Percentiles rank a stretch among this genome's conserved stretches.
These are phyloP conservation scores for Teratosphaeria pseudoeucalypti DNA, from an alignment of 2,329 filamentous ascomycete species.

Conservation along the genomic window DNA sequence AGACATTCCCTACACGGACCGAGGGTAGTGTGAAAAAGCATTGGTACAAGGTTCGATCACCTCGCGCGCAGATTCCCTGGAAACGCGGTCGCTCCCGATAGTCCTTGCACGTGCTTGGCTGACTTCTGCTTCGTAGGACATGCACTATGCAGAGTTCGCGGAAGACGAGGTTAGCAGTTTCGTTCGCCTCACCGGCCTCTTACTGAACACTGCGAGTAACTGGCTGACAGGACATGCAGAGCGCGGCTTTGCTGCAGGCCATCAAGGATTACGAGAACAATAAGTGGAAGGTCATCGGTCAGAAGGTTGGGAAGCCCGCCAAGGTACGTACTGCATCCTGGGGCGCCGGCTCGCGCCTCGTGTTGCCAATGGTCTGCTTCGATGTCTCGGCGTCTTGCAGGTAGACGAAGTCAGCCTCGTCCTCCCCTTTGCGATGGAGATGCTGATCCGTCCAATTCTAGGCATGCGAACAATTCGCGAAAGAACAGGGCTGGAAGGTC, in stretches of 20 bases:
- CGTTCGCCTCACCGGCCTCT: conserved; percentile 28
- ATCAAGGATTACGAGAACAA: conserved; percentile 99
- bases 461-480: conserved; percentile 88
- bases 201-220: conserved; percentile 5
- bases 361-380: background rate
- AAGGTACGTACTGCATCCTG: conserved; percentile 51
- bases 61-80: background rate
- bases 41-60: conserved; percentile 70
- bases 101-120: conserved; percentile 4
- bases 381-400: background rate
- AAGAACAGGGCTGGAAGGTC: conserved; percentile 56
- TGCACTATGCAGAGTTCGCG: conserved; percentile 98
- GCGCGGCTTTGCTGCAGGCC: conserved; percentile 70
- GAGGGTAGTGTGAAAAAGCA: conserved; percentile 99
- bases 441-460: conserved; percentile 24
- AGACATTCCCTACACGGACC: conserved; percentile 89
- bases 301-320: conserved; percentile 94
- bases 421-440: background rate
- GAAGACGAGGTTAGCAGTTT: conserved; percentile 73
- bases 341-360: background rate
- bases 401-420: background rate
- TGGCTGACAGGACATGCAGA: conserved; percentile 40
- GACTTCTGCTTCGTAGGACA: conserved; percentile 53
- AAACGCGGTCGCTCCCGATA: background rate
- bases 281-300: conserved; percentile 96